phyloP scores from a whole-genome alignment of 1,139 yeast genomes.

The Lodderomyces parapsilosis region DNA sequence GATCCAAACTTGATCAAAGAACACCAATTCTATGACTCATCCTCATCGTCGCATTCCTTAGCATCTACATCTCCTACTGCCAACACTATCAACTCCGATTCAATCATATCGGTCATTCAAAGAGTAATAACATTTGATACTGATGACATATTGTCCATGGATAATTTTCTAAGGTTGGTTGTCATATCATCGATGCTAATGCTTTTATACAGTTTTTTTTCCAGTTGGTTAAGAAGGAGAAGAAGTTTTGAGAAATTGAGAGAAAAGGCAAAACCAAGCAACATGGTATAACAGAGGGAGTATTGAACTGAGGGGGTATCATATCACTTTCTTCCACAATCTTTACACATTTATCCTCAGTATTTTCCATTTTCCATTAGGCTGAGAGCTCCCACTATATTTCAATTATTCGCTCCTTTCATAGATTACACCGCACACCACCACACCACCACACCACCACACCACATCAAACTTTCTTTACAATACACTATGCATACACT shows the following conservation, averaged over 20 bases:
- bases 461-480: no score
- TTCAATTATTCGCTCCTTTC: no score
- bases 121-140: constrained; percentile 1
- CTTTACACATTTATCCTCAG: no score
- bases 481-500: no score
- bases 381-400: no score
- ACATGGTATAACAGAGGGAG: not conserved
- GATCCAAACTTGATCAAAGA: constrained; percentile 26
- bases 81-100: not conserved
- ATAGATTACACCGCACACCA: no score
- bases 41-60: not conserved
- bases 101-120: not conserved
- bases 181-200: not conserved
- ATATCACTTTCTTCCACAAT: not conserved
- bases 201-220: not conserved
- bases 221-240: not conserved
- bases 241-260: constrained; percentile 1
- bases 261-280: constrained; percentile 4
- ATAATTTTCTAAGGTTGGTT: constrained; percentile 4
- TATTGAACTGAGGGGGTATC: no score
- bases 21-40: constrained; percentile 25
- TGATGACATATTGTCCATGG: not conserved
- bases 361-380: no score
- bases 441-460: no score
- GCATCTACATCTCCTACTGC: not conserved